These are phyloP conservation scores for Leccinum imitatum DNA, from an alignment of 768 basidiomycete genomes.

Conservation along the genomic window DNA sequence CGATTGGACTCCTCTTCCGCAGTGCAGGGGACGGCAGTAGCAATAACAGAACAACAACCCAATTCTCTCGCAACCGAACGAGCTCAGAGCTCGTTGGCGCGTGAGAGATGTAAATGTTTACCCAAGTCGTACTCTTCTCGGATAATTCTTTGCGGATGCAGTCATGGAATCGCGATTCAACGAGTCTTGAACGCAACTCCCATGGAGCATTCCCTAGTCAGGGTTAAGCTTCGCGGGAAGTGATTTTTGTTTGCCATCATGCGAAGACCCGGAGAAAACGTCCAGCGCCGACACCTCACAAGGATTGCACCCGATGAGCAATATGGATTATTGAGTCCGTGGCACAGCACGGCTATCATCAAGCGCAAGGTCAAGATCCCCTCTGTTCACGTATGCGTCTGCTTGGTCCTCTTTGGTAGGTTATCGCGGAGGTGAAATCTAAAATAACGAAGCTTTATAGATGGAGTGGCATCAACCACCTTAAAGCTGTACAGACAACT, in stretches of 20 bases:
- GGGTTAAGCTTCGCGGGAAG: constrained; percentile 28
- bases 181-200: not conserved
- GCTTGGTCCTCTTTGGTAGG: constrained; percentile 21
- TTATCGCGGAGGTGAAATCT: constrained; percentile 25
- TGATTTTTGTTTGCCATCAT: constrained; percentile 10
- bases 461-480: constrained; percentile 19
- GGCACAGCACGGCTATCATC: constrained; percentile 33
- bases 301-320: constrained; percentile 27
- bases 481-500: constrained; percentile 16
- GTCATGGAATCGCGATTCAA: not conserved
- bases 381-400: constrained; percentile 15
- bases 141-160: not conserved
- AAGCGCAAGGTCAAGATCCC: constrained; percentile 31
- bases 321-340: constrained; percentile 20
- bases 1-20: not conserved
- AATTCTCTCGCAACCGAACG: not conserved
- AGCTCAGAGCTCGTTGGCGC: not conserved
- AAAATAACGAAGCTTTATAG: constrained; percentile 29
- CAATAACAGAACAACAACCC: not conserved
- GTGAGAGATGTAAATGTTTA: not conserved
- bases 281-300: constrained; percentile 31
- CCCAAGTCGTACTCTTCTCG: not conserved
- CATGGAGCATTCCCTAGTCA: constrained; percentile 7
- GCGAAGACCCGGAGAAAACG: constrained; percentile 23
- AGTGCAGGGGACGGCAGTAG: not conserved